Evolutionary conservation across 805 yeast species (phyloP).

Genomic region (Yueomyces sinensis): DNA sequence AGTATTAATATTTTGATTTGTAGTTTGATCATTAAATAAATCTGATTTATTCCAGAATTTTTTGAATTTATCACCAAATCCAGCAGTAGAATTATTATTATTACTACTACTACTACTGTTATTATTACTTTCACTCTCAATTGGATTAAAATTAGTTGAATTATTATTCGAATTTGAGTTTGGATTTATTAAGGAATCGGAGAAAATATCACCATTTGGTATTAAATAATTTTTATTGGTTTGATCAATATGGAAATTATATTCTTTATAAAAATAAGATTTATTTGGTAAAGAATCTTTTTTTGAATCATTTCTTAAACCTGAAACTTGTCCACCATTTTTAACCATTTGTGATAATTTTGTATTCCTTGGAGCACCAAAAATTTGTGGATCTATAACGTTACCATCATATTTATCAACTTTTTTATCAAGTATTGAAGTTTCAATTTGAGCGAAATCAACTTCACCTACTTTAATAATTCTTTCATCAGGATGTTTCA

Average conservation of each 20-base stretch:
- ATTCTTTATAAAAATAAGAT: slow-evolving; percentile 2
- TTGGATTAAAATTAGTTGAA: not conserved
- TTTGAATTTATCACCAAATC: slow-evolving; percentile 12
- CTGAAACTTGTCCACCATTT: slow-evolving; percentile 31
- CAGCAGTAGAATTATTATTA: slow-evolving; percentile 7
- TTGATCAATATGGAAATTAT: not conserved
- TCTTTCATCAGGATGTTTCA: slow-evolving; percentile 46
- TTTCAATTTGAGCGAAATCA: slow-evolving; percentile 29
- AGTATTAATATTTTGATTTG: slow-evolving; percentile 22
- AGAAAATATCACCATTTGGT: not conserved
- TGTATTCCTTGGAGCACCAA: slow-evolving; percentile 22
- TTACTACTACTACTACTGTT: not conserved
- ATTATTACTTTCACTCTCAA: not conserved
- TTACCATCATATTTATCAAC: slow-evolving; percentile 35
- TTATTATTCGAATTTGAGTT: not conserved
- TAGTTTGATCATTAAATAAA: slow-evolving; percentile 4
- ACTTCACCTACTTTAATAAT: slow-evolving; percentile 45
- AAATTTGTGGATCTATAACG: slow-evolving; percentile 33
- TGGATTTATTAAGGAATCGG: not conserved
- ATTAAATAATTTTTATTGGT: not conserved
- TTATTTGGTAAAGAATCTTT: slow-evolving; percentile 13
- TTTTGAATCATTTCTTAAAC: slow-evolving; percentile 25
- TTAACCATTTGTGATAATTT: slow-evolving; percentile 32
- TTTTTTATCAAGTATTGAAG: slow-evolving; percentile 38
- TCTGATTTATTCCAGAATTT: slow-evolving; percentile 19